Evolutionary conservation across 2,329 filamentous ascomycete species (phyloP).

Genomic region (Paraphaeosphaeria minitans): DNA sequence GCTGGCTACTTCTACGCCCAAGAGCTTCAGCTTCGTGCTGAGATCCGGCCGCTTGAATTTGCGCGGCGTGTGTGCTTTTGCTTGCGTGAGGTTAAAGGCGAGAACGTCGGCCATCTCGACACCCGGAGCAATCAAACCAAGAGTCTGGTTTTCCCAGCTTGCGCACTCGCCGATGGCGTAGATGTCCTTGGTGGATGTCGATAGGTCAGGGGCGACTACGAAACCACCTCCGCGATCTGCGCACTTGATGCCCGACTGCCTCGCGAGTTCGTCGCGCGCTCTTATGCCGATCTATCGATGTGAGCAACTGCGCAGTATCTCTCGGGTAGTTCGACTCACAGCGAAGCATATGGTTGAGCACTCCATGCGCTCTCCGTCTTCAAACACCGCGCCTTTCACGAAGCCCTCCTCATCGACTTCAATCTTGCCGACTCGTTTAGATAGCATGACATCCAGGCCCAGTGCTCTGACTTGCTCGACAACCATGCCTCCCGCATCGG

Average conservation of each 20-base stretch:
- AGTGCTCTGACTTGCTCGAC: slow-evolving; percentile 79
- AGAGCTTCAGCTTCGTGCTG: slow-evolving; percentile 87
- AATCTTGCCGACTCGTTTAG: slow-evolving; percentile 75
- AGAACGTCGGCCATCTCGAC: slow-evolving; percentile 93
- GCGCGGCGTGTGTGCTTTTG: slow-evolving; percentile 70
- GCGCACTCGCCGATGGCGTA: slow-evolving; percentile 93
- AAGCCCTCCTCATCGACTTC: slow-evolving; percentile 69
- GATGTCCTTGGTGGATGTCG: slow-evolving; percentile 72
- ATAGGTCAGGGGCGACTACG: slow-evolving; percentile 68
- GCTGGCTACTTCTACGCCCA: slow-evolving; percentile 89
- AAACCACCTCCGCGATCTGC: slow-evolving; percentile 77
- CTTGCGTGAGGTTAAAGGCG: slow-evolving; percentile 87
- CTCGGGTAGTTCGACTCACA: slow-evolving; percentile 42
- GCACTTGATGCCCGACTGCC: slow-evolving; percentile 71
- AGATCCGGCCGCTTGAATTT: slow-evolving; percentile 82
- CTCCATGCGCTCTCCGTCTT: slow-evolving; percentile 77
- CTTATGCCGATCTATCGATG: slow-evolving; percentile 71
- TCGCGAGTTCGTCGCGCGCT: slow-evolving; percentile 77
- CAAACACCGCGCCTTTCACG: slow-evolving; percentile 76
- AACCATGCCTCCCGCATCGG: slow-evolving; percentile 79
- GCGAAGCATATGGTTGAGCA: slow-evolving; percentile 88
- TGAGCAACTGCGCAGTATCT: slow-evolving; percentile 12
- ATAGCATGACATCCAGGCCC: slow-evolving; percentile 79
- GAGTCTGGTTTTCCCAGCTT: slow-evolving; percentile 85
- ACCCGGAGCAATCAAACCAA: slow-evolving; percentile 85